Percentiles rank a stretch among this genome's conserved stretches.
phyloP scores from a whole-genome alignment of 345 rosid species.

The Pistacia integerrima region DNA sequence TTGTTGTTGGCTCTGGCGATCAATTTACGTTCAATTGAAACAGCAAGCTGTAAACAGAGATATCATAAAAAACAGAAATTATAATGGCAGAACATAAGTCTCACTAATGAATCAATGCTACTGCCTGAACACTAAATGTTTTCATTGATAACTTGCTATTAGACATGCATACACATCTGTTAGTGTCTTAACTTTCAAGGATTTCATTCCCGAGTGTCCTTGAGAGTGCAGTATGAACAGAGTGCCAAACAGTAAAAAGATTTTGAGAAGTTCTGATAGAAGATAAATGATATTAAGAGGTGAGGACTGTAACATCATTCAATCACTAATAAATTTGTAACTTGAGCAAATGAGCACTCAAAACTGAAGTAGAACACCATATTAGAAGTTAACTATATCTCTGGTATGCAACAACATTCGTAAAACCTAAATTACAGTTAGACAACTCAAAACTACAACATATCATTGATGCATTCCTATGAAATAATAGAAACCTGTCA shows the following conservation, averaged over 20 bases:
- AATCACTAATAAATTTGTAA: neutral
- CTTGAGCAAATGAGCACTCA: too few species aligned
- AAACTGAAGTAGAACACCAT: neutral
- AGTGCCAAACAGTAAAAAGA: neutral
- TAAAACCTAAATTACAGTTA: neutral
- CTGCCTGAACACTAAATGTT: neutral
- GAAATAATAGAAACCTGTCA: neutral
- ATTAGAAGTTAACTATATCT: neutral
- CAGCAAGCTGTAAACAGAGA: slow-evolving; percentile 42
- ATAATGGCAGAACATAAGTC: neutral
- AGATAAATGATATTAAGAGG: neutral
- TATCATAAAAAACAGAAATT: neutral
- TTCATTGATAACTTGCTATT: too few species aligned
- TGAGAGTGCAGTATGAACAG: neutral
- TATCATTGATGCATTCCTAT: neutral
- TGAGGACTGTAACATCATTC: neutral
- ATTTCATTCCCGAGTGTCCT: neutral
- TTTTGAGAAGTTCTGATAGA: neutral
- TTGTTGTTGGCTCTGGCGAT: slow-evolving; percentile 16
- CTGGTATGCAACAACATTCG: neutral
- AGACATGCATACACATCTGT: neutral
- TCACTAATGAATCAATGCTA: neutral
- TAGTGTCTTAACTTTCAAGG: neutral
- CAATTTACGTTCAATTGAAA: slow-evolving; percentile 45
- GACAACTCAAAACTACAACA: neutral